A percentile compares a stretch with the other conserved stretches of the same genome.
phyloP scores from a whole-genome alignment of 257 asterid genomes.

The Solanum corneliomulleri region DNA sequence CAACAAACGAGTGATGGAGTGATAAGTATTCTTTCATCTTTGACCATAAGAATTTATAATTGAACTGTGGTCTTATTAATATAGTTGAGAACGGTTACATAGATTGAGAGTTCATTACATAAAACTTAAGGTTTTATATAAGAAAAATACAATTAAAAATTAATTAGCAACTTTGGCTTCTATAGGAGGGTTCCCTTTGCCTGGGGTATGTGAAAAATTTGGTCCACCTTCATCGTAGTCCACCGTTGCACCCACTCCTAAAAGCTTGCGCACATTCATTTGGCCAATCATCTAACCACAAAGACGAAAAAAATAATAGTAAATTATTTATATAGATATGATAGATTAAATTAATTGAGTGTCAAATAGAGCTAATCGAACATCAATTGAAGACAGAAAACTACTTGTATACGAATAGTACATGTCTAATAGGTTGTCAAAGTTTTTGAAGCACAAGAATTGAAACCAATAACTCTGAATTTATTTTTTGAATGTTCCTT shows the following conservation, averaged over 20 bases:
- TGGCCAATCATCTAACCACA: neutral
- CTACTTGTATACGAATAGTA: neutral
- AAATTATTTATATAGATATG: neutral
- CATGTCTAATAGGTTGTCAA: neutral
- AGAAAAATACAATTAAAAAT: neutral
- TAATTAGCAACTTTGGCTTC: neutral
- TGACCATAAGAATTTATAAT: no score
- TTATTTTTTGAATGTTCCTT: no score
- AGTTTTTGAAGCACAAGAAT: neutral
- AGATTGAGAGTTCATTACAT: neutral
- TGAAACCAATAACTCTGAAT: no score
- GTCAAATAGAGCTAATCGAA: neutral
- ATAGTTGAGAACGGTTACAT: neutral
- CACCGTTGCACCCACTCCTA: neutral
- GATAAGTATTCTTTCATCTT: no score
- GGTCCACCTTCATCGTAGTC: conserved; percentile 18
- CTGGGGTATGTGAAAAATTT: conserved; percentile 7
- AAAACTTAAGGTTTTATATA: no score
- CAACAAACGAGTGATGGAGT: neutral
- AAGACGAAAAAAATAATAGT: neutral
- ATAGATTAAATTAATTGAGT: neutral
- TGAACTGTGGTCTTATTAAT: neutral
- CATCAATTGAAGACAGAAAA: neutral
- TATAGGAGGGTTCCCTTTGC: conserved; percentile 4
- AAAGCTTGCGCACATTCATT: neutral